Base-by-base conservation (phyloP, 139 green algal species). In the Zygnema circumcarinatum region DNA sequence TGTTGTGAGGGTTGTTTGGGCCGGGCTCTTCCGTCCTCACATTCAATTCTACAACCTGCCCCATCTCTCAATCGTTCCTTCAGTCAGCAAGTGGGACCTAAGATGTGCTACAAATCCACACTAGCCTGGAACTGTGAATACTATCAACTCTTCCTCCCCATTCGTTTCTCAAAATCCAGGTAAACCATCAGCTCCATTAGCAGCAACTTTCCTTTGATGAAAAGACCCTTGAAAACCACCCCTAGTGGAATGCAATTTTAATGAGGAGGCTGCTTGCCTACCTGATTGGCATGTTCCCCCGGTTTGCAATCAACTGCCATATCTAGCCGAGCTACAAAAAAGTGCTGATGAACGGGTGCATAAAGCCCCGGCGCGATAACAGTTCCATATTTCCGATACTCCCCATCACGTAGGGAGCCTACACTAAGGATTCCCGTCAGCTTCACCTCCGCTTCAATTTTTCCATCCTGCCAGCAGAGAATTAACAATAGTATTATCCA, bases 291-390 rank as follows among this genome's bases (percentile, higher is more conserved):
- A 31, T 29, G n/a, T 53, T 95, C 95, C 2, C 95, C 95, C 1
- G 92, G n/a, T 0, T 53, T 85, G 94, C 93, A 83, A 73, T 98
- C 95, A 0, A 98, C 83, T 0, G 95, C 90, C 40, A 94, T 93
- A 89, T 98, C 94, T 42, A 98, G 73, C 25, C 95, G 88, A 42
- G 93, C 92, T 67, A 92, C 93, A 86, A 98, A 98, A 72, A 97
- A 95, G 92, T 98, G 95, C 93, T 98, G 67, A 68, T 90, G 79
- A 1, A 92, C 31, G 35, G 79, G 80, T 2, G 95, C 96, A 38
- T 94, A 93, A 16, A 98, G 92, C 2, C 92, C 92, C 0, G 92
- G 92, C 0, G 92, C 93, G 69, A 98, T 89, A 7, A 91, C 84
- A 56, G 93, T 94, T 40, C 95, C 95, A 78, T 94, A 94, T 1